Evolutionary conservation across 495 filamentous ascomycete species (phyloP), one percentile per base, ranked within the genome.

Genomic region (Aspergillus saccharolyticus): DNA sequence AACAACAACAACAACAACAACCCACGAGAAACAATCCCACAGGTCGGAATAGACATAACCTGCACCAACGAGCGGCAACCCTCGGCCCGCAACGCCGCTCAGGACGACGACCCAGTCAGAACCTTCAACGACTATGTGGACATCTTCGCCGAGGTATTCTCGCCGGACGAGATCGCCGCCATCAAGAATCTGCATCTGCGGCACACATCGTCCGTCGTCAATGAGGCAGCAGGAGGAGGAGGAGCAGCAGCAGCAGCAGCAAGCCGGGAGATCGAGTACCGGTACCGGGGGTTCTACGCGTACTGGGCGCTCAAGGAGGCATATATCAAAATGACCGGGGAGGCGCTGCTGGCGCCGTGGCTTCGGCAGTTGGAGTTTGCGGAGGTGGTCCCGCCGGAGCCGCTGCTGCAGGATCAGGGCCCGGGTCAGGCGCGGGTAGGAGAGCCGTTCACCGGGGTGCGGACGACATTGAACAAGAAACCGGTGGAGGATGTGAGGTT

Each of bases 291-390:
- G 5, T 97, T 97, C 70, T 96, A 94, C 64, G 84, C 91, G 2
- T 88, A 87, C 61, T 96, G 90, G 89, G 90, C 87, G 54, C 77
- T 94, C 53, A 89, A 94, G 62, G 91, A 96, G 73, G 89, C 91
- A 0, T 97, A 91, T 72, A 84, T 97, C 60, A 97, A 97, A 80
- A 83, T 97, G 82, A 90, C 89, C 9, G 91, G 91, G 25, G 91
- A 96, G 62, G 91, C 89, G 17, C 74, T 97, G 49, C 73, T 96
- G 33, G 91, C 91, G 3, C 76, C 80, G 2, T 96, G 90, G 91
- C 68, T 96, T 54, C 75, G 77, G 53, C 76, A 86, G 18, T 64
- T 90, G 42, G 84, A 89, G 58, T 90, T 93, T 54, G 68, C 74
- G 47, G 80, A 87, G 55, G 85, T 89, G 7, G 66, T 80, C 33